Evolutionary conservation across 129 eudicot species (phyloP), one percentile per base, ranked within the genome.

Genomic region (Arctium minus): DNA sequence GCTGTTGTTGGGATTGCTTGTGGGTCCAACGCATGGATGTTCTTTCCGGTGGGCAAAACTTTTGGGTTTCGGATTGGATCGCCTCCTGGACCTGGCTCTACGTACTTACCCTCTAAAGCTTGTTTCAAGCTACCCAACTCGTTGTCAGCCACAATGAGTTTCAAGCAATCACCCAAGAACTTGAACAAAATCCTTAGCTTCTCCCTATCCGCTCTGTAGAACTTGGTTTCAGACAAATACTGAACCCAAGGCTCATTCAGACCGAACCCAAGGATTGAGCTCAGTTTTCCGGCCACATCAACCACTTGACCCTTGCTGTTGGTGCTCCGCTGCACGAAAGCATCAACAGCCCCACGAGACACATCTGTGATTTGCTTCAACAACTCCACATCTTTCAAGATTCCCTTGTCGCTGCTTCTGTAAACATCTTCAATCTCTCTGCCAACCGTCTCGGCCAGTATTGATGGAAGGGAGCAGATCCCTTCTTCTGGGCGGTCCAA

Each of bases 51-150:
- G 5, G 99, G 99, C 50, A 96, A 69, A 3, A 96, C 99, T 82
- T 96, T 96, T 0, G 99, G 99, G 96, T 96, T 96, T 42, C 99
- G 85, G 40, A 96, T 96, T 1, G 99, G 99, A 74, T 96, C 99
- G 13, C 99, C 99, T 4, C 99, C 99, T 0, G 99, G 99, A 68
- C 99, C 99, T 1, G 99, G 99, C 87, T 93, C 97, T 29, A 96
- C 99, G 7, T 84, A 96, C 80, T 90, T 96, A 6, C 99, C 99
- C 79, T 96, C 99, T 48, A 96, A 83, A 22, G 99, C 99, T 75
- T 96, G 99, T 78, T 96, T 93, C 83, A 96, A 85, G 75, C 93
- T 87, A 37, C 99, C 99, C 86, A 96, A 48, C 88, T 96, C 99
- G 39, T 96, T 96, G 86, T 96, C 97, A 29, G 90, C 91, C 73